phyloP scores from a whole-genome alignment of 1,284 basidiomycete species.

The Cryptococcus wingfieldii region DNA sequence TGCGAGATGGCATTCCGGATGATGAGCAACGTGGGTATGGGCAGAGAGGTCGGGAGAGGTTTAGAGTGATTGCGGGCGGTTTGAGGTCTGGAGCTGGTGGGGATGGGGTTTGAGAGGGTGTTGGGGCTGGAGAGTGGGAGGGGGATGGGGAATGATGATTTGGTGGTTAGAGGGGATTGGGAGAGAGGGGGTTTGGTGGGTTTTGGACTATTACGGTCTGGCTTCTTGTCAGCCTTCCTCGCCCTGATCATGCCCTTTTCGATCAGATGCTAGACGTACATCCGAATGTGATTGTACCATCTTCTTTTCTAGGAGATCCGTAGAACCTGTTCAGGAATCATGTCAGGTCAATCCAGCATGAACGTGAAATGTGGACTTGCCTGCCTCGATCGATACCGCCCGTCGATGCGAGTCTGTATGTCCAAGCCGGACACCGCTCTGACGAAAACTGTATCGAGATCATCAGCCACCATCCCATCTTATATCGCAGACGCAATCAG shows the following conservation, averaged over 20 bases:
- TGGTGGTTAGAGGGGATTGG: conserved; percentile 1
- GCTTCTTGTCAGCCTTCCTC: conserved; percentile 3
- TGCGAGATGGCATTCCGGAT: conserved; percentile 19
- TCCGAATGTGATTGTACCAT: conserved; percentile 28
- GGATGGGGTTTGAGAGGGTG: conserved; percentile 4
- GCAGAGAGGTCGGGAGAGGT: conserved; percentile 4
- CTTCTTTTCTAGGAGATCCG: conserved; percentile 23
- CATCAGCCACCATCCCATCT: too few relatives aligned
- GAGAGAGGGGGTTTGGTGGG: background rate
- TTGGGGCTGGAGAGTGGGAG: conserved; percentile 18
- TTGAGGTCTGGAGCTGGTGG: too few relatives aligned
- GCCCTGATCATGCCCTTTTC: background rate
- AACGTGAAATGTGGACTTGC: too few relatives aligned
- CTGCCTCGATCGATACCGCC: too few relatives aligned
- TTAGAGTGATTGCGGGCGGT: too few relatives aligned
- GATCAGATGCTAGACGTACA: conserved; percentile 1
- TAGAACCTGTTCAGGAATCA: conserved; percentile 23
- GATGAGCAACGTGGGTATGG: conserved; percentile 18
- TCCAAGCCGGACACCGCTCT: conserved; percentile 22
- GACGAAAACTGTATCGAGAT: conserved; percentile 12
- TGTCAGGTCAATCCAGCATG: conserved; percentile 7
- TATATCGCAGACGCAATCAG: background rate
- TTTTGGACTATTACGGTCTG: conserved; percentile 27
- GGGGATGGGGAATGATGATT: conserved; percentile 12
- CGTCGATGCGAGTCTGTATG: conserved; percentile 11